Evolutionary conservation across 345 rosid genomes (phyloP).

Genomic region (Streptanthus diversifolius): DNA sequence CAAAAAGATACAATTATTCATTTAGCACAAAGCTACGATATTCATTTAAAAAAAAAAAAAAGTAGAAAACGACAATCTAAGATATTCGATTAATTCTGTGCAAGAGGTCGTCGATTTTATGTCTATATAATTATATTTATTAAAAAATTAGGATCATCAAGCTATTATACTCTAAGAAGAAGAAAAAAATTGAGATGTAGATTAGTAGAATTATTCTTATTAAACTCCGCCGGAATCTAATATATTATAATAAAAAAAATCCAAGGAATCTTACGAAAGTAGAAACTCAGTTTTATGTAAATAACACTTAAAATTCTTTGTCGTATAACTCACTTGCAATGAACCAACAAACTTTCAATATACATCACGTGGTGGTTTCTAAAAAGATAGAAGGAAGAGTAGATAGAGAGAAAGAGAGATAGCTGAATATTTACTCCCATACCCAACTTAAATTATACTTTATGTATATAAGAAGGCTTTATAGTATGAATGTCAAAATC

Average conservation of each 20-base stretch:
- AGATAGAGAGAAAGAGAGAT: background rate
- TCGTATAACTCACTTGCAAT: constrained; percentile 1
- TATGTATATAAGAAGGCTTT: background rate
- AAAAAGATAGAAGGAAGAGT: background rate
- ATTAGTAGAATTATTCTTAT: too few species aligned
- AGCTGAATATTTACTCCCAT: background rate
- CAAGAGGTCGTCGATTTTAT: too few species aligned
- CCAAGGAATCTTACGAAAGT: background rate
- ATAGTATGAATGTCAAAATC: background rate
- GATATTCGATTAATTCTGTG: too few species aligned
- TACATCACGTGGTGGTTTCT: background rate
- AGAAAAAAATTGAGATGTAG: too few species aligned
- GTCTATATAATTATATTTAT: too few species aligned
- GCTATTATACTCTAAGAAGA: background rate
- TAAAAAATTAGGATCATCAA: background rate
- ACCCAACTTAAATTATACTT: background rate
- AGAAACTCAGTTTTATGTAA: background rate
- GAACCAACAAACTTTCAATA: background rate
- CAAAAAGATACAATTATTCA: background rate
- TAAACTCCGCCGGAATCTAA: background rate
- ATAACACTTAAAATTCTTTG: background rate
- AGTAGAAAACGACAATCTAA: background rate
- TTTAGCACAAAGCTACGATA: background rate
- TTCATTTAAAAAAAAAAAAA: too few species aligned
- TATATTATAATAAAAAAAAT: background rate